Evolutionary conservation across 2,329 filamentous ascomycete genomes (phyloP).

Genomic region (Escovopsis sp.): DNA sequence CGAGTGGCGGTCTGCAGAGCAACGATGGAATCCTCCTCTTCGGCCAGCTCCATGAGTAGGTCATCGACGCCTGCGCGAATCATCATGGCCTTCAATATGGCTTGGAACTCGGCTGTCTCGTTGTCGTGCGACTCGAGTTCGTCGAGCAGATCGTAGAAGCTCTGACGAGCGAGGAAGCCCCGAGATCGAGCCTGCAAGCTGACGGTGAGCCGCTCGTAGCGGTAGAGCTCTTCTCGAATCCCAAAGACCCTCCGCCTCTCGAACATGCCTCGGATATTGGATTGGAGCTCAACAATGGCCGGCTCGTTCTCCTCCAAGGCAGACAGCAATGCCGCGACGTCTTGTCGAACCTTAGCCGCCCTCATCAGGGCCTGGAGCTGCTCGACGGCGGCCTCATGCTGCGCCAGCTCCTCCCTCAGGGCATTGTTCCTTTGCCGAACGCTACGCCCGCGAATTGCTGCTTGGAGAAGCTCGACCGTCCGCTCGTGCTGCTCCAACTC

Average conservation of each 20-base stretch:
- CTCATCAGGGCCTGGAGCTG: conserved; percentile 36
- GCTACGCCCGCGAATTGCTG: conserved; percentile 26
- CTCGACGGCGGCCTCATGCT: conserved; percentile 28
- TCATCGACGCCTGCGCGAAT: conserved; percentile 58
- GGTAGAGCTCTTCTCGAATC: conserved; percentile 39
- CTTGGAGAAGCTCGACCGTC: conserved; percentile 31
- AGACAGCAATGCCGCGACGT: conserved; percentile 32
- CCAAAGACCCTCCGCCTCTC: conserved; percentile 33
- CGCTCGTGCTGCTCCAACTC: conserved; percentile 30
- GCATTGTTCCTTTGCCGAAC: conserved; percentile 28
- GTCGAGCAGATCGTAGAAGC: conserved; percentile 47
- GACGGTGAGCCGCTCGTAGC: conserved; percentile 39
- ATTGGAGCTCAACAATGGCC: conserved; percentile 38
- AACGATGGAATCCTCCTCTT: conserved; percentile 61
- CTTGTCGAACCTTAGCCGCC: conserved; percentile 37
- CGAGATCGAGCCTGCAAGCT: conserved; percentile 52
- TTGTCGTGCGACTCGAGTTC: conserved; percentile 54
- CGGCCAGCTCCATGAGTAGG: conserved; percentile 62
- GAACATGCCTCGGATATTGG: conserved; percentile 45
- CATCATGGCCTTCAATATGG: conserved; percentile 63
- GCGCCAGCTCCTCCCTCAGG: conserved; percentile 30
- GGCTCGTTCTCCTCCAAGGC: conserved; percentile 30
- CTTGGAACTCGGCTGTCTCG: conserved; percentile 57
- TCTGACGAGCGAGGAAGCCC: conserved; percentile 47
- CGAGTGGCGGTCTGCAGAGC: conserved; percentile 61